phyloP scores from a whole-genome alignment of 1,139 yeast genomes.

The Yamadazyma mexicana region DNA sequence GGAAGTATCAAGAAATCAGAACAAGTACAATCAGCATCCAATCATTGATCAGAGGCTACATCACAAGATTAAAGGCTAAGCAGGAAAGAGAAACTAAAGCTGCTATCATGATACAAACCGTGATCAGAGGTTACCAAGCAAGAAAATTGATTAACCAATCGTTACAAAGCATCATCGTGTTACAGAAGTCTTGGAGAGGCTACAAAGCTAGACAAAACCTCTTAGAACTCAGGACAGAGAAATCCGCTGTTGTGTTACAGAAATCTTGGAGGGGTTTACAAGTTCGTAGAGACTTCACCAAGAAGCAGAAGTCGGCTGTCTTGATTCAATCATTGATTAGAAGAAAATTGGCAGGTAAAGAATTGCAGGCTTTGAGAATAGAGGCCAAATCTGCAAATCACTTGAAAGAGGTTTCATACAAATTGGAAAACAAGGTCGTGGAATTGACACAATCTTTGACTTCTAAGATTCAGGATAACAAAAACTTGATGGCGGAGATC shows the following conservation, averaged over 20 bases:
- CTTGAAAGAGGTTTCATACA: slow-evolving; percentile 87
- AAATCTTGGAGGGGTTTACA: slow-evolving; percentile 59
- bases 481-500: slow-evolving; percentile 64
- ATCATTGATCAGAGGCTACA: slow-evolving; percentile 60
- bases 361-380: slow-evolving; percentile 61
- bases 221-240: slow-evolving; percentile 48
- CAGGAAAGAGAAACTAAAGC: slow-evolving; percentile 61
- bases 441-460: slow-evolving; percentile 87
- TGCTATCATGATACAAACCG: slow-evolving; percentile 72
- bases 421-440: slow-evolving; percentile 92
- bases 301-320: slow-evolving; percentile 53
- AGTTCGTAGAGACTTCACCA: slow-evolving; percentile 48
- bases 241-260: slow-evolving; percentile 73
- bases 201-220: slow-evolving; percentile 53
- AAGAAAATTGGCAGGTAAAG: slow-evolving; percentile 69
- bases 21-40: slow-evolving; percentile 60
- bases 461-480: slow-evolving; percentile 76
- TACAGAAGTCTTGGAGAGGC: slow-evolving; percentile 76
- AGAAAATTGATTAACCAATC: slow-evolving; percentile 49
- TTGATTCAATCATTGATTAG: slow-evolving; percentile 78
- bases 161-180: slow-evolving; percentile 49
- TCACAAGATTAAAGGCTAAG: slow-evolving; percentile 59
- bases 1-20: slow-evolving; percentile 55
- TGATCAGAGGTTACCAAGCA: slow-evolving; percentile 63
- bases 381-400: slow-evolving; percentile 93